Percentiles rank a stretch among this genome's conserved stretches.
Evolutionary conservation across 2,329 filamentous ascomycete genomes (phyloP).

Genomic region (Neofusicoccum laricinum): DNA sequence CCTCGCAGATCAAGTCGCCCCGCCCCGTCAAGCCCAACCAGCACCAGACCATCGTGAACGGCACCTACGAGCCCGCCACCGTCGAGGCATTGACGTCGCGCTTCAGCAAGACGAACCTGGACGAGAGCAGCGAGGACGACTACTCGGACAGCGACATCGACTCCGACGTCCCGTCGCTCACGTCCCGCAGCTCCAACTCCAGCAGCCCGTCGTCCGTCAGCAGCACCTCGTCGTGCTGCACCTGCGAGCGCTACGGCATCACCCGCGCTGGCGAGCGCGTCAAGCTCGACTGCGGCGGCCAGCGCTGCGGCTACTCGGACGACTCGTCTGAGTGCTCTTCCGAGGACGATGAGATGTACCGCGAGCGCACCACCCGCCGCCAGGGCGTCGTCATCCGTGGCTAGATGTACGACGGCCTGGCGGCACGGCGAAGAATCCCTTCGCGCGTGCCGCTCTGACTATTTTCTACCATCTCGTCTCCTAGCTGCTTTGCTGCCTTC

Average conservation of each 20-base stretch:
- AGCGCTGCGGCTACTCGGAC: constrained; percentile 79
- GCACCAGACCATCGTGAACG: constrained; percentile 80
- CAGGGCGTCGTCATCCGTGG: constrained; percentile 45
- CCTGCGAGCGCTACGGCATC: constrained; percentile 94
- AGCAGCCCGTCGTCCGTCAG: constrained; percentile 66
- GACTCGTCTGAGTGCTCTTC: constrained; percentile 68
- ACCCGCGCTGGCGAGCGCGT: constrained; percentile 89
- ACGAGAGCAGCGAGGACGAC: constrained; percentile 49
- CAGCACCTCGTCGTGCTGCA: constrained; percentile 62
- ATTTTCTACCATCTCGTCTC: neutral
- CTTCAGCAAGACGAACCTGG: constrained; percentile 63
- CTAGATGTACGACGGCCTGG: constrained; percentile 18
- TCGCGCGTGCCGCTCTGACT: neutral
- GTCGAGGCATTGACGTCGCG: constrained; percentile 77
- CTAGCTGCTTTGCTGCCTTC: constrained; percentile 7
- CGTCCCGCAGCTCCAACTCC: constrained; percentile 58
- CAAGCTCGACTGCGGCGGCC: constrained; percentile 92
- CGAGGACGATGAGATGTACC: constrained; percentile 63
- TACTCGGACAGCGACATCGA: constrained; percentile 64
- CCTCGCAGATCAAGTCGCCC: constrained; percentile 86
- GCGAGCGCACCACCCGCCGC: constrained; percentile 47
- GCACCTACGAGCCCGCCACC: constrained; percentile 71
- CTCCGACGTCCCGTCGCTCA: constrained; percentile 69
- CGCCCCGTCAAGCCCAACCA: constrained; percentile 86
- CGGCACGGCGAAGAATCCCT: neutral